Percentiles rank a stretch among this genome's conserved stretches.
Conservation (phyloP, 2,329 filamentous ascomycete genomes). For the Fusarium pseudocircinatum region DNA sequence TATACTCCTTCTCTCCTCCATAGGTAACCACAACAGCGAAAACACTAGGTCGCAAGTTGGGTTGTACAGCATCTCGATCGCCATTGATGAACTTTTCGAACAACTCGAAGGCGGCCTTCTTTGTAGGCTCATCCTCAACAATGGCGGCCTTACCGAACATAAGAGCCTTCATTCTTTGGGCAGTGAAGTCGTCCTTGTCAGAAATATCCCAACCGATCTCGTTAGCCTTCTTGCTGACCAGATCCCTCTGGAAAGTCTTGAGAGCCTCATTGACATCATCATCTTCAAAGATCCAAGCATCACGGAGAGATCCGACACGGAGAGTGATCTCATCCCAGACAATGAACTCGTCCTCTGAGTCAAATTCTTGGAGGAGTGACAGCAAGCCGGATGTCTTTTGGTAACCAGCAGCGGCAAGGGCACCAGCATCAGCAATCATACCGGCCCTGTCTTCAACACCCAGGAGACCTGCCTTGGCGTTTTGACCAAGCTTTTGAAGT, state of each 20-base stretch:
- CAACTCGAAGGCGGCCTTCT: constrained; percentile 87
- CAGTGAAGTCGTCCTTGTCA: constrained; percentile 84
- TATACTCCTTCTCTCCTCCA: constrained; percentile 71
- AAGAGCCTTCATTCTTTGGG: constrained; percentile 94
- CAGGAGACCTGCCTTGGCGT: constrained; percentile 76
- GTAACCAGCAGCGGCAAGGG: constrained; percentile 88
- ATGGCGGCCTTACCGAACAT: constrained; percentile 87
- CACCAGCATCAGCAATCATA: constrained; percentile 93
- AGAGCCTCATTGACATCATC: constrained; percentile 76
- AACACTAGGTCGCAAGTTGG: constrained; percentile 88
- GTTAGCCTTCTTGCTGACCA: constrained; percentile 83
- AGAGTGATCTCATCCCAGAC: constrained; percentile 94
- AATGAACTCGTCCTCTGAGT: constrained; percentile 85
- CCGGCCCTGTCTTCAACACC: constrained; percentile 91
- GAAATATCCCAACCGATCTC: constrained; percentile 89
- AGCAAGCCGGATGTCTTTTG: constrained; percentile 92
- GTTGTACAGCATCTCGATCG: constrained; percentile 84
- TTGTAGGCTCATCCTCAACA: constrained; percentile 79
- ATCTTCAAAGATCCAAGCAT: constrained; percentile 85
- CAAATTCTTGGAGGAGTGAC: constrained; percentile 85
- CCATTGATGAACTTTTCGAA: constrained; percentile 85
- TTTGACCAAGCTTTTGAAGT: constrained; percentile 85
- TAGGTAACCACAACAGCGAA: constrained; percentile 86
- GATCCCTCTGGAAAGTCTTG: constrained; percentile 82
- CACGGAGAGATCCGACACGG: constrained; percentile 80